A percentile compares a stretch with the other conserved stretches of the same genome.
These are phyloP conservation scores for Phytopythium sindhum DNA, from an alignment of 352 stramenopile species.

Conservation along the genomic window DNA sequence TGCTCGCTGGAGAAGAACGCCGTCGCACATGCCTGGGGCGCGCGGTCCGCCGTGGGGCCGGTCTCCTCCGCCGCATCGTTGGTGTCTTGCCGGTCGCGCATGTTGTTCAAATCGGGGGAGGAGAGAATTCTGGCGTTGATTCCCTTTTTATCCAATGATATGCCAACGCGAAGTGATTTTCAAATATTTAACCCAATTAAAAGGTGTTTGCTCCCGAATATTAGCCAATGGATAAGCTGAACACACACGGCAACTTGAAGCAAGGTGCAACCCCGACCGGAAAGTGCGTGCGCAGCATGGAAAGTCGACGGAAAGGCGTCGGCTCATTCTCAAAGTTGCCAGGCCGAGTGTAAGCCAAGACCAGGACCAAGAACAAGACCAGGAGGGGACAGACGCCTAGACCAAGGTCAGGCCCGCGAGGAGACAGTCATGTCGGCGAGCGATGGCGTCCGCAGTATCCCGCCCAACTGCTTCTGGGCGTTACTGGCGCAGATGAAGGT, in stretches of 20 bases:
- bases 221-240: neutral
- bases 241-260: constrained; percentile 1
- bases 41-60: neutral
- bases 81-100: neutral
- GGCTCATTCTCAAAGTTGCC: neutral
- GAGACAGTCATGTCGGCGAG: neutral
- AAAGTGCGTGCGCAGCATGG: neutral
- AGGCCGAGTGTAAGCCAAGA: neutral
- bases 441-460: neutral
- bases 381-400: no score
- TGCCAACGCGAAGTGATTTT: neutral
- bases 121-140: neutral
- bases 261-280: neutral
- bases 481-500: neutral
- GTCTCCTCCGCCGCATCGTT: neutral
- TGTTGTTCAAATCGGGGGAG: neutral
- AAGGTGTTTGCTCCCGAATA: neutral
- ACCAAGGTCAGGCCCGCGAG: neutral
- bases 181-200: neutral
- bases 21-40: neutral
- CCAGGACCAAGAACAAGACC: neutral
- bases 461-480: neutral
- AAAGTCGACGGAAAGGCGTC: neutral
- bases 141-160: neutral
- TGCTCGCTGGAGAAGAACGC: constrained; percentile 24